phyloP scores from a whole-genome alignment of 192 early-diverging fungal genomes.

The Backusella luteola region DNA sequence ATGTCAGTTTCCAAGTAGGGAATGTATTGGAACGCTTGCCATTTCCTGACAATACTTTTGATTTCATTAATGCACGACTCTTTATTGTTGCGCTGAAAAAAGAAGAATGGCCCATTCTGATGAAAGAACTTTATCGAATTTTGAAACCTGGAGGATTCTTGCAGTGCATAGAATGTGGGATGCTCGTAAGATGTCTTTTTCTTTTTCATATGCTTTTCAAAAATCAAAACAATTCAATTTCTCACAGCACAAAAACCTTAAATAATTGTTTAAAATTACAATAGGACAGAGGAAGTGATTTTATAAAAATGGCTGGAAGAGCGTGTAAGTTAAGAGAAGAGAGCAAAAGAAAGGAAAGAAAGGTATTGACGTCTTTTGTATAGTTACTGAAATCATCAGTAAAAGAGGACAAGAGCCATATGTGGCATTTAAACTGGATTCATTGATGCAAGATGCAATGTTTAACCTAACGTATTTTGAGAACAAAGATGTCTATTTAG shows the following conservation, averaged over 20 bases:
- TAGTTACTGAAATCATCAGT: slow-evolving; percentile 17
- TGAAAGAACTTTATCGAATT: slow-evolving; percentile 23
- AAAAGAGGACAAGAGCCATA: slow-evolving; percentile 18
- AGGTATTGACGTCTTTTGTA: not conserved
- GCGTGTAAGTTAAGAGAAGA: not conserved
- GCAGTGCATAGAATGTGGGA: slow-evolving; percentile 18
- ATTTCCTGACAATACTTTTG: slow-evolving; percentile 31
- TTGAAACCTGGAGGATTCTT: slow-evolving; percentile 36
- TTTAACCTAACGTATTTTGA: slow-evolving; percentile 9
- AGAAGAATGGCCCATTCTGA: slow-evolving; percentile 20
- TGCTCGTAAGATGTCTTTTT: not conserved
- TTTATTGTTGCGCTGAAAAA: slow-evolving; percentile 21
- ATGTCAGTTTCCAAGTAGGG: slow-evolving; percentile 25
- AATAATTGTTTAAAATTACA: not conserved
- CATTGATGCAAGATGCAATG: not conserved
- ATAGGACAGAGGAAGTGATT: slow-evolving; percentile 15
- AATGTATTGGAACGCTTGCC: slow-evolving; percentile 31
- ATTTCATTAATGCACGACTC: slow-evolving; percentile 27
- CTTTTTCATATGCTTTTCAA: not conserved
- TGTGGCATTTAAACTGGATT: slow-evolving; percentile 13
- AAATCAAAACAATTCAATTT: not conserved
- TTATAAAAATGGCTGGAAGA: not conserved
- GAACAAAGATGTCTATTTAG: slow-evolving; percentile 15
- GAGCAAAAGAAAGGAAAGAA: not conserved
- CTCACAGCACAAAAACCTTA: not conserved